A percentile compares a stretch with the other conserved stretches of the same genome.
These are phyloP conservation scores for Penicillium longicatenatum DNA, from an alignment of 495 filamentous ascomycete genomes.

Conservation along the genomic window DNA sequence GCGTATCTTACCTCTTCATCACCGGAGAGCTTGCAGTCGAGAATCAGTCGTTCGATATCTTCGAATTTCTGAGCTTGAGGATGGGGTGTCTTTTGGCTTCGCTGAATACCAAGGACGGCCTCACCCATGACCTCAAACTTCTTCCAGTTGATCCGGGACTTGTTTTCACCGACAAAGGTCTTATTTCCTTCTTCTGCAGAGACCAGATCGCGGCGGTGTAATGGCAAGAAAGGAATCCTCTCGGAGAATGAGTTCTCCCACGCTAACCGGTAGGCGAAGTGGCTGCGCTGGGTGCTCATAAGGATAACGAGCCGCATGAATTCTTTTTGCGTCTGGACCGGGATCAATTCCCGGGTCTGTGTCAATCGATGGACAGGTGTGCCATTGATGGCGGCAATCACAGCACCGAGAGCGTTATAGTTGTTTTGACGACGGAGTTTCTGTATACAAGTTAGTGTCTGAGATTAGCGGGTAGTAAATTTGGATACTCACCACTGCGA, in stretches of 20 bases:
- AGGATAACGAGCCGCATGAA: conserved; percentile 88
- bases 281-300: conserved; percentile 88
- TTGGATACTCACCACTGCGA: conserved; percentile 58
- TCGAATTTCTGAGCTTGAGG: conserved; percentile 67
- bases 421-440: conserved; percentile 91
- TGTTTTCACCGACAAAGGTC: conserved; percentile 75
- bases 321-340: conserved; percentile 66
- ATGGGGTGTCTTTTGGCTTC: conserved; percentile 85
- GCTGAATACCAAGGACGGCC: conserved; percentile 84
- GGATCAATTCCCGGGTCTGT: conserved; percentile 79
- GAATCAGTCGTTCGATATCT: conserved; percentile 65
- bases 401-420: conserved; percentile 91
- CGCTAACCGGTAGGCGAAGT: conserved; percentile 91
- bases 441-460: conserved; percentile 28
- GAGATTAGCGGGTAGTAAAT: background rate
- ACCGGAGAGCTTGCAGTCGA: conserved; percentile 62
- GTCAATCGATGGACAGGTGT: conserved; percentile 82
- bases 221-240: conserved; percentile 91
- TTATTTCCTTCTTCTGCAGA: conserved; percentile 89
- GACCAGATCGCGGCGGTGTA: conserved; percentile 86
- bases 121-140: conserved; percentile 98
- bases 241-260: conserved; percentile 93
- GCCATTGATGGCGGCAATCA: conserved; percentile 90
- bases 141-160: conserved; percentile 91
- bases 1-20: conserved; percentile 50